Evolutionary conservation across 2,329 filamentous ascomycete genomes (phyloP).

Genomic region (Stylonectria norvegica): DNA sequence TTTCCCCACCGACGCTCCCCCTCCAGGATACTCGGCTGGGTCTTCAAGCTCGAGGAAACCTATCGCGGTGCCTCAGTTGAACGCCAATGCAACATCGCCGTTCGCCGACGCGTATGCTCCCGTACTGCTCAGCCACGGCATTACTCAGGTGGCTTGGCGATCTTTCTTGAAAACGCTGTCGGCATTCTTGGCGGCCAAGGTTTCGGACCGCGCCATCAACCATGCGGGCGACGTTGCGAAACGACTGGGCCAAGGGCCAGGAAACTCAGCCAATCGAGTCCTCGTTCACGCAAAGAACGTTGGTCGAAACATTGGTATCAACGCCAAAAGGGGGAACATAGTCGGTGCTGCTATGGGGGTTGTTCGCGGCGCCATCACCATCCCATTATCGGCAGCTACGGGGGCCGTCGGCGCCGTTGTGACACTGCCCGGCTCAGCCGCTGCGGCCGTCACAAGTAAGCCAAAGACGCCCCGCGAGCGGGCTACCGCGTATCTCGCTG

Average conservation of each 20-base stretch:
- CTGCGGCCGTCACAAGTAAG: slow-evolving; percentile 33
- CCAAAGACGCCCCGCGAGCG: slow-evolving; percentile 42
- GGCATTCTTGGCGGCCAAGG: slow-evolving; percentile 44
- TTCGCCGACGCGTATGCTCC: slow-evolving; percentile 40
- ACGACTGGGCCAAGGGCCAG: slow-evolving; percentile 35
- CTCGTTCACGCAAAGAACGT: slow-evolving; percentile 35
- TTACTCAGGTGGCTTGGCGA: slow-evolving; percentile 33
- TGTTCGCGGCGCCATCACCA: slow-evolving; percentile 36
- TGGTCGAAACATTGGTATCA: slow-evolving; percentile 33
- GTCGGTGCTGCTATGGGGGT: slow-evolving; percentile 37
- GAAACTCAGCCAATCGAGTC: slow-evolving; percentile 35
- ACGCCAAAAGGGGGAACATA: slow-evolving; percentile 39
- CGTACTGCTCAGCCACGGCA: slow-evolving; percentile 36
- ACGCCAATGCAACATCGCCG: slow-evolving; percentile 32
- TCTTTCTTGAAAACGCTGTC: slow-evolving; percentile 40
- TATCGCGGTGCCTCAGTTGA: slow-evolving; percentile 41
- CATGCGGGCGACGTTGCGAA: slow-evolving; percentile 42
- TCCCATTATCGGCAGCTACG: slow-evolving; percentile 38
- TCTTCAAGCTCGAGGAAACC: slow-evolving; percentile 20
- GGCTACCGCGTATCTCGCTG: slow-evolving; percentile 39
- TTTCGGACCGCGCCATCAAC: slow-evolving; percentile 41
- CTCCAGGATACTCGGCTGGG: slow-evolving; percentile 31
- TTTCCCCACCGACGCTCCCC: slow-evolving; percentile 33
- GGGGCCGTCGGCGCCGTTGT: slow-evolving; percentile 34
- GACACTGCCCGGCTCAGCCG: slow-evolving; percentile 32